phyloP scores from a whole-genome alignment of 768 basidiomycete genomes.

The Lactifluus echinatus region DNA sequence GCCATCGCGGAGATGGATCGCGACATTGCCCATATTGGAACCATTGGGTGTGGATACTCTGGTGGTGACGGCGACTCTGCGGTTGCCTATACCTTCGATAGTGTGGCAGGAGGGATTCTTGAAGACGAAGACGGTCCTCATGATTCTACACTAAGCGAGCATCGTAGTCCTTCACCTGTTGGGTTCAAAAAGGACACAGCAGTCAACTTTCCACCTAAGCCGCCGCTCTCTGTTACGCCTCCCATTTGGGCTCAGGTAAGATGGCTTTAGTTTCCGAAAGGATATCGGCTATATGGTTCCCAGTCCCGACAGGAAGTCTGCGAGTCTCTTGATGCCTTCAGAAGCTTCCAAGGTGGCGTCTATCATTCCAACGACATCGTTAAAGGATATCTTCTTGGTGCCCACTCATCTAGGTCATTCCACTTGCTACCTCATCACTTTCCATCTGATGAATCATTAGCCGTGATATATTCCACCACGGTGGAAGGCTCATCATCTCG shows the following conservation, averaged over 20 bases:
- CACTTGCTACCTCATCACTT: background rate
- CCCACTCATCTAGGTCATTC: constrained; percentile 54
- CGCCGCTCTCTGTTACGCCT: constrained; percentile 26
- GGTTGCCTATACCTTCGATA: background rate
- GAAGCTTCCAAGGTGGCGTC: constrained; percentile 74
- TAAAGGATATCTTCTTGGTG: constrained; percentile 71
- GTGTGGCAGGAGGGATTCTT: background rate
- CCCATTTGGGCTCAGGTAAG: constrained; percentile 40
- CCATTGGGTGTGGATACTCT: background rate
- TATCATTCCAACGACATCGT: constrained; percentile 53
- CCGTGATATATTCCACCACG: constrained; percentile 57
- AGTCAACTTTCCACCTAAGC: constrained; percentile 18
- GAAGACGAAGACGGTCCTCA: background rate
- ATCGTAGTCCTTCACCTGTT: background rate
- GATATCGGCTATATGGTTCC: constrained; percentile 4
- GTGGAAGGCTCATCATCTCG: constrained; percentile 67
- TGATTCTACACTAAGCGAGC: background rate
- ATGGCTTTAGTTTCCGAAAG: background rate
- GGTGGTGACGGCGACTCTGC: background rate
- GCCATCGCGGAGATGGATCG: background rate
- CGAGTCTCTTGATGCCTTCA: constrained; percentile 68
- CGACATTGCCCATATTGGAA: background rate
- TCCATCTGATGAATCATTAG: constrained; percentile 31
- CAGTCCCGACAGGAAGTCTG: constrained; percentile 82
- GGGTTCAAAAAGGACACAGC: background rate